These are phyloP conservation scores for Xylariales sp. DNA, from an alignment of 2,329 filamentous ascomycete species.

Conservation along the genomic window DNA sequence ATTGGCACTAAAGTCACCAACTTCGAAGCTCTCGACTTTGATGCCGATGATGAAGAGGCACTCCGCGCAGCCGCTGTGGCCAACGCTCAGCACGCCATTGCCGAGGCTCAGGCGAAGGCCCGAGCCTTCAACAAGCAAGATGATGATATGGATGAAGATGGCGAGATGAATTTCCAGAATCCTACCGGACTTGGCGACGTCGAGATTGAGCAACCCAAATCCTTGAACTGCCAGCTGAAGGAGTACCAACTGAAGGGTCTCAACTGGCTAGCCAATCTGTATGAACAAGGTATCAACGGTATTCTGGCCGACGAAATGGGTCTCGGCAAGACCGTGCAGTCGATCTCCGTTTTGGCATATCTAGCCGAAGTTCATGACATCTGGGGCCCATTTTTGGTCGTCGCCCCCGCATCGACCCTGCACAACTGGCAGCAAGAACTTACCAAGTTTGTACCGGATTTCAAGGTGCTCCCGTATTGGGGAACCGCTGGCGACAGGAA, in stretches of 20 bases:
- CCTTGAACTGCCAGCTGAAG: slow-evolving; percentile 91
- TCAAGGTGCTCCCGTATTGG: slow-evolving; percentile 98
- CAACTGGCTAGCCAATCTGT: slow-evolving; percentile 98
- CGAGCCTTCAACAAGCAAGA: slow-evolving; percentile 82
- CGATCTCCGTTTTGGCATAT: slow-evolving; percentile 98
- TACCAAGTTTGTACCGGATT: slow-evolving; percentile 83
- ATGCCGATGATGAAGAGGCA: slow-evolving; percentile 83
- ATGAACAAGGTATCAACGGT: slow-evolving; percentile 99
- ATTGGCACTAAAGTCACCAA: slow-evolving; percentile 74
- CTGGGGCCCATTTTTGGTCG: slow-evolving; percentile 96
- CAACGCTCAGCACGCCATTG: slow-evolving; percentile 92
- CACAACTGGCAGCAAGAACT: slow-evolving; percentile 99
- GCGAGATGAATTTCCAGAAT: slow-evolving; percentile 99
- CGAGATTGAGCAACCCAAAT: slow-evolving; percentile 88
- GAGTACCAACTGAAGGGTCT: slow-evolving; percentile 99
- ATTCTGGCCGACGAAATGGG: slow-evolving; percentile 99
- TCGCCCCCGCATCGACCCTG: slow-evolving; percentile 90
- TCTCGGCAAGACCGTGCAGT: slow-evolving; percentile 98
- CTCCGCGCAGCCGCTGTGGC: slow-evolving; percentile 83
- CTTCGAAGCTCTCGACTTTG: slow-evolving; percentile 93
- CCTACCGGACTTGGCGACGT: slow-evolving; percentile 92
- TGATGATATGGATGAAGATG: slow-evolving; percentile 76
- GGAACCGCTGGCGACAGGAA: slow-evolving; percentile 91
- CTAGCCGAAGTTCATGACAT: slow-evolving; percentile 96
- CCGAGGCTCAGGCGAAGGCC: slow-evolving; percentile 89